Base-by-base conservation (phyloP, 2,329 filamentous ascomycete species). In the Orbilia brochopaga region DNA sequence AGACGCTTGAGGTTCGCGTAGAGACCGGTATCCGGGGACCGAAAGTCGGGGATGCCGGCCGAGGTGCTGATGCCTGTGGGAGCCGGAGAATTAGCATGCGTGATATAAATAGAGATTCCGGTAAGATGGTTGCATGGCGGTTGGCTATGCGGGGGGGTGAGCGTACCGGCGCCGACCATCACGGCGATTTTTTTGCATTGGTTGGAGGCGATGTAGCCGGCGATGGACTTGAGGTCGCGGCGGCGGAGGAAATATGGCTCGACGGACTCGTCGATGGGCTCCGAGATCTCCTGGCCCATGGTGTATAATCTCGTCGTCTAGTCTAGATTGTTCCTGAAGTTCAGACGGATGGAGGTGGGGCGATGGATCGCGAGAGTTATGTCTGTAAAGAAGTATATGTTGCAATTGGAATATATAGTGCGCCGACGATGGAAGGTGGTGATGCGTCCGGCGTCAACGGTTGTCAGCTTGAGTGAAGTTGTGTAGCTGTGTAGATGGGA, bases 1-100 rank as follows among this genome's bases (percentile, higher is more conserved):
- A 97, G 85, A 58, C 90, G 86, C 21, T 90, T 89, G 17, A 99
- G 87, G 78, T 97, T 97, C 76, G 91, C 88, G 79, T 99, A 99
- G 10, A 99, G 85, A 1, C 94, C 94, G 0, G 93, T 97, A 66
- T 91, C 89, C 73, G 93, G 92, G 1, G 92, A 96, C 74, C 94
- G 86, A 79, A 97, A 99, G 80, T 99, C 94, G 73, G 94, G 94
- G 74, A 99, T 93, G 80, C 82, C 81, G 1, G 81, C 81, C n/a
- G 82, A 83, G 2, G 79, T 80, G 69, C 77, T 82, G 42, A 73
- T 69, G 48, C 76, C 58, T 77, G 15, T 15, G 35, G 13, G 42
- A 44, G 79, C 86, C 85, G 88, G 27, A 32, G 27, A 3, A 65
- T 60, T 24, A 62, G 67, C 73, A 97, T 95, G 53, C 93, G 93